Evolutionary conservation across 257 asterid genomes (phyloP), one percentile per base, ranked within the genome.

Genomic region (Prunella vulgaris): DNA sequence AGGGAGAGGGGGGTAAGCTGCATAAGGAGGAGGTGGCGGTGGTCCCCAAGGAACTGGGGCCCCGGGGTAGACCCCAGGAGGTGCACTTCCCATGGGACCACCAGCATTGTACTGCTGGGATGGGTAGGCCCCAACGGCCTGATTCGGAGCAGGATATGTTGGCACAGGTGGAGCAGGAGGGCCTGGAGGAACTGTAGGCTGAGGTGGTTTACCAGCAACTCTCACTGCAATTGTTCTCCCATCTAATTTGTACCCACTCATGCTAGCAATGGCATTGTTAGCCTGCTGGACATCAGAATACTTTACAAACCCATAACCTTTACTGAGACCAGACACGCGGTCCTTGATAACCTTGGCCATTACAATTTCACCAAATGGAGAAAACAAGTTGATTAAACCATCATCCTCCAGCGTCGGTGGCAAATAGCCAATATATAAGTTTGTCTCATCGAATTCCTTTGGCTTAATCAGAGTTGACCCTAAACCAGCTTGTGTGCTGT

Each of bases 271-370:
- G 53, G 97, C 99, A 76, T 18, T 87, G 75, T 87, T 93, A 32
- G 99, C 99, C 81, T 85, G 95, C 72, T 87, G 89, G 32, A 79
- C 85, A 79, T 93, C 93, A 1, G 90, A 85, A 80, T 88, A 93
- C 86, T 93, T 93, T 10, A 93, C 99, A 74, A 93, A 93, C 28
- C 96, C 99, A 18, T 93, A 93, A 33, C 99, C 99, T 78, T 93
- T 93, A 79, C 96, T 90, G 77, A 82, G 73, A 67, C 90, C 86
- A 77, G 89, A 72, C 0, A 79, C 78, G 1, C 96, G 91, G 76
- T 93, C 99, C 83, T 86, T 93, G 66, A 93, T 87, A 77, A 93
- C 97, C 83, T 93, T 93, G 17, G 95, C 96, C 99, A 90, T 93
- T 78, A 88, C 99, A 66, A 90, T 93, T 40, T 89, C 96, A 70